Percentiles rank a stretch among this genome's conserved stretches.
Conservation (phyloP, 208 protist genomes). For the Trypanosoma boissoni region DNA sequence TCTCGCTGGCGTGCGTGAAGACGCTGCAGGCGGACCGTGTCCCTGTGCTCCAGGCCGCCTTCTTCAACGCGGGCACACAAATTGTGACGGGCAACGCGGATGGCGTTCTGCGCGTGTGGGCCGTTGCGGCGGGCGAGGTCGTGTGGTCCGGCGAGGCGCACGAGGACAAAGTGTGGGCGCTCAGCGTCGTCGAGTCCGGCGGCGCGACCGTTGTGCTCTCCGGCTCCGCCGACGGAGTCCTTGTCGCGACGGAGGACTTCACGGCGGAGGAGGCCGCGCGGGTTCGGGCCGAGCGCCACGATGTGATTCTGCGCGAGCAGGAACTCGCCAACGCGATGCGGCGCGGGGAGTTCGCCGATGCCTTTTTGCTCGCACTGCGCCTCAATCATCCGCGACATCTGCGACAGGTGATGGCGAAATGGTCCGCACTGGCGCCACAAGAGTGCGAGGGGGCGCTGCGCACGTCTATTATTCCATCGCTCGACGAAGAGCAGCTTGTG, state of each 20-base stretch:
- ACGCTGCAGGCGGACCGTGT: constrained; percentile 77
- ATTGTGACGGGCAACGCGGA: constrained; percentile 83
- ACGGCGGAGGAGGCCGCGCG: constrained; percentile 83
- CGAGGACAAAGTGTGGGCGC: constrained; percentile 83
- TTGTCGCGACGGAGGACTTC: constrained; percentile 87
- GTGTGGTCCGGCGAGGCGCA: constrained; percentile 82
- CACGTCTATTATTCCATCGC: constrained; percentile 44
- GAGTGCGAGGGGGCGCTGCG: constrained; percentile 66
- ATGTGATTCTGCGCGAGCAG: constrained; percentile 80
- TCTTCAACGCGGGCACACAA: constrained; percentile 88
- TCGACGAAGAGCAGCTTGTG: constrained; percentile 60
- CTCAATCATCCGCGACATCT: constrained; percentile 88
- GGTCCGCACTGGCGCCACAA: constrained; percentile 52
- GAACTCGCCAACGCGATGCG: constrained; percentile 81
- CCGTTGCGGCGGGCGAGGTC: constrained; percentile 64
- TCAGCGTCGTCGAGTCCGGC: constrained; percentile 53
- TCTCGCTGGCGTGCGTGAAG: constrained; percentile 79
- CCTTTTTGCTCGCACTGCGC: constrained; percentile 78
- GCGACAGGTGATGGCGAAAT: constrained; percentile 71
- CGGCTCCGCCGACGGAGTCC: constrained; percentile 84
- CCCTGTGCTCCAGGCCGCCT: constrained; percentile 75
- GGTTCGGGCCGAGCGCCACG: constrained; percentile 55
- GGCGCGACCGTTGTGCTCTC: constrained; percentile 55
- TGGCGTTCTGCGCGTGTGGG: constrained; percentile 91
- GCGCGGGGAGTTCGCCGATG: constrained; percentile 65